phyloP scores from a whole-genome alignment of 208 protist species.

The Kentomonas sorsogonicus region DNA sequence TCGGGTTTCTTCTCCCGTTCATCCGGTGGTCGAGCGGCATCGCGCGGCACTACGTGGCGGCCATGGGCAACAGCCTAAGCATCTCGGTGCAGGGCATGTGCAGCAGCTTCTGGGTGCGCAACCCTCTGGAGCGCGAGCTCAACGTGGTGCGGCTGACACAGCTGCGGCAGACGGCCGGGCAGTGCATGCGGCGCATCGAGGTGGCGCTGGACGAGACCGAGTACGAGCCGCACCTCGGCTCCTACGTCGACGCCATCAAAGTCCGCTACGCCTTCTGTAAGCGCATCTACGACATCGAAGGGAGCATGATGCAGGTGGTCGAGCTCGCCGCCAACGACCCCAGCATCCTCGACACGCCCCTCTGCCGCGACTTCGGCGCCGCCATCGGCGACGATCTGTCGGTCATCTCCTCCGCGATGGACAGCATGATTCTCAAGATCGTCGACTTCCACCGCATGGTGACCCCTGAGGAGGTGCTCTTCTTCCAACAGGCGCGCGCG shows the following conservation, averaged over 20 bases:
- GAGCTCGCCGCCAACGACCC: constrained; percentile 72
- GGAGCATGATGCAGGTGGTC: constrained; percentile 73
- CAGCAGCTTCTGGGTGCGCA: constrained; percentile 77
- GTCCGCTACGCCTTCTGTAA: constrained; percentile 70
- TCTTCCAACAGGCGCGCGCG: constrained; percentile 71
- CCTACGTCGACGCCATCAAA: constrained; percentile 49
- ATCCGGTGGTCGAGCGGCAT: constrained; percentile 84
- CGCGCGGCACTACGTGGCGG: constrained; percentile 68
- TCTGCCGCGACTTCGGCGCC: constrained; percentile 66
- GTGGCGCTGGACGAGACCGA: constrained; percentile 59
- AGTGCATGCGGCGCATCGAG: constrained; percentile 61
- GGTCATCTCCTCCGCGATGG: constrained; percentile 80
- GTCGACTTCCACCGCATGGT: constrained; percentile 70
- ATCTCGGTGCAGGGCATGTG: constrained; percentile 82
- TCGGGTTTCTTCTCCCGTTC: constrained; percentile 76
- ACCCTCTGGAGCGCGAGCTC: constrained; percentile 76
- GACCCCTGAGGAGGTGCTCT: constrained; percentile 55
- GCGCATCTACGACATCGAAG: constrained; percentile 71
- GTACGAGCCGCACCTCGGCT: constrained; percentile 81
- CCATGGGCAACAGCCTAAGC: constrained; percentile 76
- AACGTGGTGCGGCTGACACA: constrained; percentile 82
- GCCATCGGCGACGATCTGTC: constrained; percentile 72
- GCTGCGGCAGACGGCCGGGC: constrained; percentile 63
- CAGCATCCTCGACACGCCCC: constrained; percentile 63
- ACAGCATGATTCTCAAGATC: constrained; percentile 89